Evolutionary conservation across 345 rosid species (phyloP).

Genomic region (Microthlaspi erraticum): DNA sequence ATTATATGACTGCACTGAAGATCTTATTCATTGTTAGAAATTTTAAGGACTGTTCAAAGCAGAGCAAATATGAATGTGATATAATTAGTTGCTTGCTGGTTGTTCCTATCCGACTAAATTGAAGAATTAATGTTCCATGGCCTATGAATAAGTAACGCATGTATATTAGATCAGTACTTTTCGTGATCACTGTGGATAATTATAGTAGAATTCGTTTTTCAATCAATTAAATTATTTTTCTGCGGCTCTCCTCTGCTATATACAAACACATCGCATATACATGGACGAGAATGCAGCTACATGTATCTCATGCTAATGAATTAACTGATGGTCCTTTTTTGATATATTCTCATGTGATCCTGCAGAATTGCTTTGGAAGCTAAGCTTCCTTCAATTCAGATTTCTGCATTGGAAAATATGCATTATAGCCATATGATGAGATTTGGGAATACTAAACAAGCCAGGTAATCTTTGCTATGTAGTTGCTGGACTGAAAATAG

Average conservation of each 20-base stretch:
- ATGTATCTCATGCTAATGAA: constrained; percentile 20
- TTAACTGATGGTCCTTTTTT: constrained; percentile 21
- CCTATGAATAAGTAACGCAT: constrained; percentile 6
- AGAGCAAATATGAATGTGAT: constrained; percentile 13
- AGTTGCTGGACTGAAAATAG: not conserved
- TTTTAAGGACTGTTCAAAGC: constrained; percentile 8
- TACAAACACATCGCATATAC: not conserved
- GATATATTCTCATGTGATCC: constrained; percentile 17
- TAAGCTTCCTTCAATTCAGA: constrained; percentile 68
- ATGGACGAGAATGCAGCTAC: not conserved
- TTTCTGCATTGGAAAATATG: constrained; percentile 88
- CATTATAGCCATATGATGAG: constrained; percentile 96
- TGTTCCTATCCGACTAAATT: constrained; percentile 6
- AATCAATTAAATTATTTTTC: not conserved
- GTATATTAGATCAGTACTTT: constrained; percentile 1
- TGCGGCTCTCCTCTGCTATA: not conserved
- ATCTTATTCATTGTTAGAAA: not conserved
- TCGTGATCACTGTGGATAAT: constrained; percentile 6
- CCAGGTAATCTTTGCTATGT: constrained; percentile 61
- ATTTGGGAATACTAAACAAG: constrained; percentile 77
- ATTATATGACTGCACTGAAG: constrained; percentile 15
- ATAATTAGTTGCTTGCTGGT: not conserved
- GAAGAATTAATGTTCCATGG: constrained; percentile 1
- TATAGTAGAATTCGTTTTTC: constrained; percentile 6
- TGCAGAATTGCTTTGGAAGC: constrained; percentile 83